phyloP scores from a whole-genome alignment of 345 rosid species.

The Pelargonium nanum region DNA sequence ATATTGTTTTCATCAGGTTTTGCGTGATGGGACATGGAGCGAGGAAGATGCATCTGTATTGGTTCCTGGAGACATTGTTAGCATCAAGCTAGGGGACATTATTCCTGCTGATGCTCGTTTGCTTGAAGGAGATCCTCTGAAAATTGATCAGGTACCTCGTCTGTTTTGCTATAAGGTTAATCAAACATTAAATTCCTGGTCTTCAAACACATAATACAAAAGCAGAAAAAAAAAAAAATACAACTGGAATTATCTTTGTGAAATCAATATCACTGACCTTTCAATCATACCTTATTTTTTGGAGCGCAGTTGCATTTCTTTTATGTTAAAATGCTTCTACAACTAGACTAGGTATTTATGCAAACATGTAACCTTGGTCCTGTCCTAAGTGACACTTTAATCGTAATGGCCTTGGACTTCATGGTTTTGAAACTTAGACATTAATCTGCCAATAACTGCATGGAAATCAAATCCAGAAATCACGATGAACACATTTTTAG shows the following conservation, averaged over 20 bases:
- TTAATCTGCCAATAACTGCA: background rate
- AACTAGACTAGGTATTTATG: background rate
- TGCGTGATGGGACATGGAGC: constrained; percentile 41
- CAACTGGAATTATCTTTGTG: background rate
- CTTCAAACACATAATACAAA: background rate
- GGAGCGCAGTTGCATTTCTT: background rate
- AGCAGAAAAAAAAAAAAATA: background rate
- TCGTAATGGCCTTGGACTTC: background rate
- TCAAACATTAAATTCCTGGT: background rate
- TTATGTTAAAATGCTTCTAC: background rate
- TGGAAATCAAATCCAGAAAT: background rate
- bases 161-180: background rate
- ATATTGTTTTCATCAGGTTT: constrained; percentile 19
- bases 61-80: constrained; percentile 46
- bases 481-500: no score
- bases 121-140: constrained; percentile 56
- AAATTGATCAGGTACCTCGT: constrained; percentile 40
- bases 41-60: constrained; percentile 44
- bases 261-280: background rate
- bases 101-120: constrained; percentile 55
- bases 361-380: background rate
- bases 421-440: background rate
- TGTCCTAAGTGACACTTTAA: background rate
- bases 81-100: constrained; percentile 50
- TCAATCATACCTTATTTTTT: no score